Evolutionary conservation across 1,139 yeast species (phyloP), one percentile per base, ranked within the genome.

Genomic region (Candida dubliniensis): DNA sequence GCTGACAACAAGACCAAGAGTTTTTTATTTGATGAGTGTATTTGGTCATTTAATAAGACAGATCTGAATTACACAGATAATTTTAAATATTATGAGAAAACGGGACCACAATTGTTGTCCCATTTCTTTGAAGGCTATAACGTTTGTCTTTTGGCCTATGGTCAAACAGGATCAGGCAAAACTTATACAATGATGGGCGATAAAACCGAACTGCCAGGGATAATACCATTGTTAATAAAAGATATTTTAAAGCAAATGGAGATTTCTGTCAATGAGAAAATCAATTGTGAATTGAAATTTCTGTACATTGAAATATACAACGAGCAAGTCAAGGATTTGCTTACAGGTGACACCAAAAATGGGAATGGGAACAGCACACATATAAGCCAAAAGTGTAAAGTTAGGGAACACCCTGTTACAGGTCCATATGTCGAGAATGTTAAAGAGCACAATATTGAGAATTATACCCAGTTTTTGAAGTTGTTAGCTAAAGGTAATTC

Each of bases 111-210:
- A 35, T 67, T 83, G 47, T 63, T 86, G n/a, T 72, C 76, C 27
- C 88, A 85, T 55, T 76, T 83, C 31, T 71, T 84, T 52, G 74
- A 74, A 45, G 95, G 95, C 0, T 86, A 75, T 60, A 85, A 86
- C 58, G 84, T 87, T 23, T 85, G 93, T 59, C 74, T 86, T 9
- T 70, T 86, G 54, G 91, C 93, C 0, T 82, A 86, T 55, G 95
- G 95, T 1, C 91, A 85, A 59, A 85, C 93, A 0, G 86, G 91
- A 2, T 66, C 74, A 1, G 93, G 93, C 2, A 85, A 85, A 56
- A 81, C 91, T 0, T 78, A 71, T 54, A 83, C 91, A 1, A 84
- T 85, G 90, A 80, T 83, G 83, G 91, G 91, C 0, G 61, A 66
- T 0, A 53, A 54, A 12, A 60, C 66, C 0, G 54, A 54, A 12